These are phyloP conservation scores for Myriosclerotinia scirpicola DNA, from an alignment of 2,329 filamentous ascomycete genomes.

Conservation along the genomic window DNA sequence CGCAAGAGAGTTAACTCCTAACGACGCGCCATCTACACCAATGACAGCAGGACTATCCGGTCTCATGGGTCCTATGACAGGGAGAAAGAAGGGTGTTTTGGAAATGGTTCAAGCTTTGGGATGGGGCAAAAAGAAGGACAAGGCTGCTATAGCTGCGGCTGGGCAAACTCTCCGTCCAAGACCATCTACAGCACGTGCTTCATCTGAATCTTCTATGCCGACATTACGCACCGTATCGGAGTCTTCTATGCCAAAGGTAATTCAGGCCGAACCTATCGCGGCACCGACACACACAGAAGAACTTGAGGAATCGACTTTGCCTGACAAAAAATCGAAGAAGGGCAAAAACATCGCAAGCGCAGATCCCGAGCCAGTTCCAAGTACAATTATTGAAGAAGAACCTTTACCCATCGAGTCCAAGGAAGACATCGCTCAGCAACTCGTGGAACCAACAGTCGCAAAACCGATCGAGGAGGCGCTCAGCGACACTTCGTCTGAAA, in stretches of 20 bases:
- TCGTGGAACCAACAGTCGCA: neutral
- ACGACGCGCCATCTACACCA: slow-evolving; percentile 6
- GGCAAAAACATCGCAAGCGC: neutral
- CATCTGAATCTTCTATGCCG: slow-evolving; percentile 3
- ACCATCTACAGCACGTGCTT: slow-evolving; percentile 17
- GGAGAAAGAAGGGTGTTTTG: slow-evolving; percentile 20
- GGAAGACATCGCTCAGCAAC: neutral
- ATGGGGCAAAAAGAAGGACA: slow-evolving; percentile 23
- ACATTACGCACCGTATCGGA: slow-evolving; percentile 6
- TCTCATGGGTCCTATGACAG: slow-evolving; percentile 12
- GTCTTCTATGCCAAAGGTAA: neutral
- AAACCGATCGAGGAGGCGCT: neutral
- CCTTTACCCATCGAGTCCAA: neutral
- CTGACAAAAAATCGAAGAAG: slow-evolving; percentile 45
- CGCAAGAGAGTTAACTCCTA: neutral
- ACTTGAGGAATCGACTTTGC: slow-evolving; percentile 18
- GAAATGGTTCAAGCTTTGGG: slow-evolving; percentile 23
- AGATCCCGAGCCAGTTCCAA: slow-evolving; percentile 3
- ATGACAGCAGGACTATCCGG: slow-evolving; percentile 18
- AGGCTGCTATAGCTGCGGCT: slow-evolving; percentile 7
- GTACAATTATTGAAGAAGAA: slow-evolving; percentile 4
- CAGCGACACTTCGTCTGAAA: neutral
- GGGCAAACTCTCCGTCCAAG: slow-evolving; percentile 14
- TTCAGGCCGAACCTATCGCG: slow-evolving; percentile 5
- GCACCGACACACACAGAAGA: neutral